Evolutionary conservation across 2,329 filamentous ascomycete species (phyloP).

Genomic region (Thermothelomyces thermophilus): DNA sequence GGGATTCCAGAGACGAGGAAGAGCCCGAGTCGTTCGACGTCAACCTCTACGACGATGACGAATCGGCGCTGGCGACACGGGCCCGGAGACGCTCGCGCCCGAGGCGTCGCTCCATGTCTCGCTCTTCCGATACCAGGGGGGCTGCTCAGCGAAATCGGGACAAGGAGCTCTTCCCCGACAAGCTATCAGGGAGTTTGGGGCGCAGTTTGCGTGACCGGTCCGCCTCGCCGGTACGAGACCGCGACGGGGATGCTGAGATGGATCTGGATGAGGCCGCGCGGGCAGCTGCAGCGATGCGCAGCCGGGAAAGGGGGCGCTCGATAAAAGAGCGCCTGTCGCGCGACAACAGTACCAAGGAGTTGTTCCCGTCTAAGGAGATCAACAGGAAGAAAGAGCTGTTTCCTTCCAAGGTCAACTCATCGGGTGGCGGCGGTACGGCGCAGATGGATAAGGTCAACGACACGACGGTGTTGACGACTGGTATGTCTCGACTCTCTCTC

Average conservation of each 20-base stretch:
- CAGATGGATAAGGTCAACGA: constrained; percentile 32
- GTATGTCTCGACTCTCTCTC: constrained; percentile 26
- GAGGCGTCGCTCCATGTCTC: constrained; percentile 25
- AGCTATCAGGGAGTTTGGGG: constrained; percentile 24
- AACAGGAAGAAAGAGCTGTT: constrained; percentile 51
- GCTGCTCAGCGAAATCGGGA: constrained; percentile 37
- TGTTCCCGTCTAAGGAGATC: constrained; percentile 45
- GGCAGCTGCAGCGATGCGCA: constrained; percentile 30
- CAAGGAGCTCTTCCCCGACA: constrained; percentile 58
- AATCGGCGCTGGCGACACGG: constrained; percentile 32
- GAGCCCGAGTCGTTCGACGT: constrained; percentile 52
- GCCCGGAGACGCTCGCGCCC: constrained; percentile 15
- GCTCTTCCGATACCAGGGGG: constrained; percentile 25
- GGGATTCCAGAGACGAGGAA: constrained; percentile 53
- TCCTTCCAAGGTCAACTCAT: constrained; percentile 36
- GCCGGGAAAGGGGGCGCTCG: constrained; percentile 39
- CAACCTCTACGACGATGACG: constrained; percentile 75
- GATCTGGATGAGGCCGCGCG: constrained; percentile 28
- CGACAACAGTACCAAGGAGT: constrained; percentile 45
- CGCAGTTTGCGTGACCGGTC: constrained; percentile 40
- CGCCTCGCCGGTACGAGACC: constrained; percentile 43
- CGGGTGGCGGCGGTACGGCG: constrained; percentile 25
- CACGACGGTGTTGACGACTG: constrained; percentile 31
- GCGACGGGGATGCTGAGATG: constrained; percentile 35
- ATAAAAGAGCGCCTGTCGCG: constrained; percentile 38